Evolutionary conservation across 2,329 filamentous ascomycete genomes (phyloP), one percentile per base, ranked within the genome.

Genomic region (Colletotrichum trifolii): DNA sequence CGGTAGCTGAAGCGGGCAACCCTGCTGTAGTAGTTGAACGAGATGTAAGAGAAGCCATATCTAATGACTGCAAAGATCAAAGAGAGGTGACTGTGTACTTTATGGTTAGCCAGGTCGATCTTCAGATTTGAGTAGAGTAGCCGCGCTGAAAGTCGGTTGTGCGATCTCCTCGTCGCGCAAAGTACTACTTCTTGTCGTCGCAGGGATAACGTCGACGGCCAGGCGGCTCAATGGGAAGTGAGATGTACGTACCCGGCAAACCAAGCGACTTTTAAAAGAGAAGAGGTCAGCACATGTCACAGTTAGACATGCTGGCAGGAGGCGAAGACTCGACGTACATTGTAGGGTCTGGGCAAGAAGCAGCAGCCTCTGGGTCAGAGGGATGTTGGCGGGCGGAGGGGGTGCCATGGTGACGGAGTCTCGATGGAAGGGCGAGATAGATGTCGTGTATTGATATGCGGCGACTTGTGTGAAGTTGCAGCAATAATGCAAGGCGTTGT

Each of bases 1-100:
- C 96, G 94, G 83, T 99, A 99, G 62, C 91, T 91, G 78, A 96
- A 89, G 70, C 87, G 85, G 52, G 95, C 94, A 83, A 89, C 88
- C 75, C 87, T 81, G 63, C 89, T 89, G 77, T 91, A 91, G 78
- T 89, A 94, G 85, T 97, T 96, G 85, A 98, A 91, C 74, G 91
- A 91, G 64, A 97, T 80, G 83, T 93, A 97, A 53, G 94, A 96
- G 68, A 98, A 79, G 69, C 85, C 81, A 79, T 98, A 99, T 76
- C 94, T 91, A 74, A 91, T 77, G 56, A 95, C 93, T 74, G 89
- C 90, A 71, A 97, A 81, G 71, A 99, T 90, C 67, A 98, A 88
- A 43, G 90, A 91, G 67, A 97, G 82, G 77, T 99, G 96, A 71
- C 95, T 97, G 73, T 56, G 42, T 12, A 10, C 34, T 12, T 8